Percentiles rank a stretch among this genome's conserved stretches.
These are phyloP conservation scores for Obelidium mucronatum DNA, from an alignment of 192 early-diverging fungal genomes.

Conservation along the genomic window DNA sequence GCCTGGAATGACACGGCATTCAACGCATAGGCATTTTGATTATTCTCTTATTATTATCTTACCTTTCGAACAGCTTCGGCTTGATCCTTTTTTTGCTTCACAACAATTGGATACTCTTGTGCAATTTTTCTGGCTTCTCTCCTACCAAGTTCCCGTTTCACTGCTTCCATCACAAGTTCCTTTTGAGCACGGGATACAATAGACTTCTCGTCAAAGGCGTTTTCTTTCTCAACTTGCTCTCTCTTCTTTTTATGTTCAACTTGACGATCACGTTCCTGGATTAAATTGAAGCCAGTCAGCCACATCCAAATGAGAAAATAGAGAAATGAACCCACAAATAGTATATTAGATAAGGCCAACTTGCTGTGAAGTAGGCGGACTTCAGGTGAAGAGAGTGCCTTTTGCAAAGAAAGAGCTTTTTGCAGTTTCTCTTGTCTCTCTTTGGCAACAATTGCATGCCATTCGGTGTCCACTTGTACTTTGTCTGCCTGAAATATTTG, in stretches of 20 bases:
- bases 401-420: neutral
- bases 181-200: neutral
- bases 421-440: neutral
- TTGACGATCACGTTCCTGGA: constrained; percentile 28
- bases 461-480: constrained; percentile 7
- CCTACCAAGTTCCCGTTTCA: constrained; percentile 4
- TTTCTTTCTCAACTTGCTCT: neutral
- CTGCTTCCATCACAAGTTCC: constrained; percentile 15
- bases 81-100: constrained; percentile 7
- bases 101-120: constrained; percentile 15
- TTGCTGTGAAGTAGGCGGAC: constrained; percentile 12
- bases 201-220: neutral
- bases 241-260: constrained; percentile 19
- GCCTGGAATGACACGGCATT: neutral
- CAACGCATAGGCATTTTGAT: too few species aligned
- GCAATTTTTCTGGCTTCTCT: constrained; percentile 25
- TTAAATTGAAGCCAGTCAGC: neutral
- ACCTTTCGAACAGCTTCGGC: neutral
- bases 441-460: constrained; percentile 19
- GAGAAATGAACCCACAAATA: neutral
- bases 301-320: neutral
- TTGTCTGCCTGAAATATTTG: constrained; percentile 14
- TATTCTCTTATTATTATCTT: neutral
- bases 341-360: constrained; percentile 15
- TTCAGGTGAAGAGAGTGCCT: neutral